phyloP scores from a whole-genome alignment of 305 asterid genomes.

The Ajuga reptans region DNA sequence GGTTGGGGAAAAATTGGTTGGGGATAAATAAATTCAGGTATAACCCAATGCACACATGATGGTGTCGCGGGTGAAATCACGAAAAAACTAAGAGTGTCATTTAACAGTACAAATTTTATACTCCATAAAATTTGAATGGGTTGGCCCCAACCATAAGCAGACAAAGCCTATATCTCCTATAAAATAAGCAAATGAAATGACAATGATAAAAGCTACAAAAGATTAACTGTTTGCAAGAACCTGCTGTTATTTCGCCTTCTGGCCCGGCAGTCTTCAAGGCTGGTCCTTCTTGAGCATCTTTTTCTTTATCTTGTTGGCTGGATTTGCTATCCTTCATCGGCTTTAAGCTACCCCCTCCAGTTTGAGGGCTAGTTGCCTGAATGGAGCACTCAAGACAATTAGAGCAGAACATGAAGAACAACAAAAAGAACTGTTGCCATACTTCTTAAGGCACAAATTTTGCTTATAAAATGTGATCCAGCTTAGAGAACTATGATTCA shows the following conservation, averaged over 20 bases:
- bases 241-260: conserved; percentile 87
- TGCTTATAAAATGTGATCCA: background rate
- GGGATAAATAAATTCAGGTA: too few relatives aligned
- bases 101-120: too few relatives aligned
- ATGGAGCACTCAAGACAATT: conserved; percentile 17
- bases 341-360: conserved; percentile 66
- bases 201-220: background rate
- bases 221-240: conserved; percentile 29
- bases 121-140: too few relatives aligned
- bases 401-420: background rate
- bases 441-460: background rate
- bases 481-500: conserved; percentile 3
- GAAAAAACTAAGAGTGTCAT: too few relatives aligned
- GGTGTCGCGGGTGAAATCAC: too few relatives aligned
- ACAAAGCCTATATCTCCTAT: too few relatives aligned
- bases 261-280: conserved; percentile 71
- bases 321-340: conserved; percentile 61
- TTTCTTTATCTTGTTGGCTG: conserved; percentile 56
- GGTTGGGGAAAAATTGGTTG: too few relatives aligned
- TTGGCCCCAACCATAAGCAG: too few relatives aligned
- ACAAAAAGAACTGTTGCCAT: background rate
- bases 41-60: too few relatives aligned
- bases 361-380: conserved; percentile 80
- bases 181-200: background rate
- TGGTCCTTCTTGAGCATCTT: conserved; percentile 65